Evolutionary conservation across 805 yeast species (phyloP).

Genomic region (Candida anglica): DNA sequence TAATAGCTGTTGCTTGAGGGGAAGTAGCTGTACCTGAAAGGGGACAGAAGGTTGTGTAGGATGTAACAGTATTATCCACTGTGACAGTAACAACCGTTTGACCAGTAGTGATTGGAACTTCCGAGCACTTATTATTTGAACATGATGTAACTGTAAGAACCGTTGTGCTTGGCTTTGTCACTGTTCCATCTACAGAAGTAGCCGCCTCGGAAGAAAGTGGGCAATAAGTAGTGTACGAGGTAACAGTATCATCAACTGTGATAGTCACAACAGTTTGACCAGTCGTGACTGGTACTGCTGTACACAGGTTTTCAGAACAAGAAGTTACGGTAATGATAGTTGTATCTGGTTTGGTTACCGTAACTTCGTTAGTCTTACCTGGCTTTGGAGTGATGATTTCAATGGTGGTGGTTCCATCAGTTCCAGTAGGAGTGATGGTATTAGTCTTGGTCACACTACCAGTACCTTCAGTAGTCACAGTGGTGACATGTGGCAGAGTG

Average conservation of each 20-base stretch:
- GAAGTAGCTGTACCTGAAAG: no score
- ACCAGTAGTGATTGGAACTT: slow-evolving; percentile 10
- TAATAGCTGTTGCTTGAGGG: no score
- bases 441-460: background rate
- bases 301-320: slow-evolving; percentile 31
- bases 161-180: slow-evolving; percentile 6
- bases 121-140: slow-evolving; percentile 18
- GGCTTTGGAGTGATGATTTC: background rate
- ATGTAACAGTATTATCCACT: background rate
- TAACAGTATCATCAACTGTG: slow-evolving; percentile 7
- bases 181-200: slow-evolving; percentile 4
- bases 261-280: slow-evolving; percentile 23
- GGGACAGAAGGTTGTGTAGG: background rate
- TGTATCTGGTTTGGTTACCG: slow-evolving; percentile 15
- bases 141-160: slow-evolving; percentile 20
- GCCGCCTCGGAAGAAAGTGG: slow-evolving; percentile 8
- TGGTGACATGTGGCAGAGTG: no score
- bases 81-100: background rate
- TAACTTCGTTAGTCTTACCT: background rate
- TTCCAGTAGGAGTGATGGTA: background rate
- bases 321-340: slow-evolving; percentile 34
- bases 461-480: no score
- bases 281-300: slow-evolving; percentile 25
- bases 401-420: background rate
- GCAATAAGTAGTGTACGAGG: slow-evolving; percentile 19